Conservation (phyloP, 176 grass and related monocot genomes). For the Alloteropsis semialata region DNA sequence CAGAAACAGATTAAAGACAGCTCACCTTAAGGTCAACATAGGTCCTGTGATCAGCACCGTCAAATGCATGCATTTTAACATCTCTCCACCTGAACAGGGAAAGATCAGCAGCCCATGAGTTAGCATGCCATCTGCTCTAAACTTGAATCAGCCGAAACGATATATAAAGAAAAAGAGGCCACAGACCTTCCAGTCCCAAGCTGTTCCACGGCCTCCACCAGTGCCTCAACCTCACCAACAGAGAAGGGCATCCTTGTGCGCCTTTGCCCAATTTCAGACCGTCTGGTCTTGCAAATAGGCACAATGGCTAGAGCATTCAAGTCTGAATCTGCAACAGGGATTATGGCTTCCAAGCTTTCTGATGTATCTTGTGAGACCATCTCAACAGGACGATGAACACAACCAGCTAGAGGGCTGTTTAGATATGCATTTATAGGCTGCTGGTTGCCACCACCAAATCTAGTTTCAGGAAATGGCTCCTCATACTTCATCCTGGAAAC, state of each 20-base stretch:
- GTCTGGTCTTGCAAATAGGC: conserved; percentile 36
- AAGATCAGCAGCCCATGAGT: conserved; percentile 16
- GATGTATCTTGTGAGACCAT: conserved; percentile 25
- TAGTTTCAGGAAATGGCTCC: conserved; percentile 28
- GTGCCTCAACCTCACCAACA: conserved; percentile 65
- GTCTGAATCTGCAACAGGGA: conserved; percentile 20
- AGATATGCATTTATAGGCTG: conserved; percentile 16
- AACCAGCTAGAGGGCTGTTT: conserved; percentile 26
- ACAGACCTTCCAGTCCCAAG: conserved; percentile 82
- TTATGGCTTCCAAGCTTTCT: conserved; percentile 40
- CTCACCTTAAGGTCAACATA: conserved; percentile 95
- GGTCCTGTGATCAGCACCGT: conserved; percentile 63
- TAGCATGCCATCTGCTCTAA: neutral
- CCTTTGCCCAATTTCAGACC: conserved; percentile 51
- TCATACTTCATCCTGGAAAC: conserved; percentile 39
- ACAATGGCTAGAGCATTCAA: conserved; percentile 43
- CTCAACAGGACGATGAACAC: conserved; percentile 29
- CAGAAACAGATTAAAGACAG: neutral
- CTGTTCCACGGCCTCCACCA: conserved; percentile 74
- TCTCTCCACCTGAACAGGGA: conserved; percentile 64
- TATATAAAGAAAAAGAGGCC: neutral
- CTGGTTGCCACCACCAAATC: conserved; percentile 1
- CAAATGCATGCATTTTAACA: conserved; percentile 72
- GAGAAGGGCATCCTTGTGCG: conserved; percentile 70
- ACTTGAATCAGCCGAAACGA: neutral